A percentile compares a stretch with the other conserved stretches of the same genome.
Evolutionary conservation across 2,329 filamentous ascomycete species (phyloP).

Genomic region (Macroventuria anomochaeta): DNA sequence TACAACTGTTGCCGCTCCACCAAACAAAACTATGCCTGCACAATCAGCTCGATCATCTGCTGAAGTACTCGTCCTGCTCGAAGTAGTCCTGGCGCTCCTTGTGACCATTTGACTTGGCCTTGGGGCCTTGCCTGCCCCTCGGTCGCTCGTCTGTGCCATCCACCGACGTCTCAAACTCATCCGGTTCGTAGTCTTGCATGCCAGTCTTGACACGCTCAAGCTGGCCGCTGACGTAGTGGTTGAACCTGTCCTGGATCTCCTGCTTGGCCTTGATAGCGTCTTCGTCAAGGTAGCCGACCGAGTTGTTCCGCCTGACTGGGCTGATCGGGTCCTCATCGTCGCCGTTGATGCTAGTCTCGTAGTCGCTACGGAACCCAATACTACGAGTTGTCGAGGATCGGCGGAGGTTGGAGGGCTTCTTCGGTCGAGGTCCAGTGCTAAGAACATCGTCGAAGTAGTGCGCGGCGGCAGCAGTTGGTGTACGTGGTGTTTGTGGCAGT

Average conservation of each 20-base stretch:
- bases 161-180: conserved; percentile 67
- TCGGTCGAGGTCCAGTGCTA: conserved; percentile 56
- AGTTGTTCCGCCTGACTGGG: conserved; percentile 50
- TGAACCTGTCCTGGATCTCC: conserved; percentile 67
- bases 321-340: conserved; percentile 40
- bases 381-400: conserved; percentile 83
- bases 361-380: conserved; percentile 84
- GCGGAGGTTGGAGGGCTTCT: conserved; percentile 65
- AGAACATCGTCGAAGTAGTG: conserved; percentile 97
- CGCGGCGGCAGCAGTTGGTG: conserved; percentile 79
- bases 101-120: conserved; percentile 32
- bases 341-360: conserved; percentile 52
- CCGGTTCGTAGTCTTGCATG: conserved; percentile 60
- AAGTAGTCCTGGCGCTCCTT: conserved; percentile 38
- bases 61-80: conserved; percentile 39
- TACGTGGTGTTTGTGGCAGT: conserved; percentile 84
- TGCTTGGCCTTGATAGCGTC: conserved; percentile 53
- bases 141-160: conserved; percentile 48
- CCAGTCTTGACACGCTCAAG: conserved; percentile 73
- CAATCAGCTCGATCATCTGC: conserved; percentile 21
- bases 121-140: conserved; percentile 12
- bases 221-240: conserved; percentile 82
- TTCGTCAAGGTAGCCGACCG: conserved; percentile 61
- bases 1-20: conserved; percentile 12
- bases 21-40: conserved; percentile 6